These are phyloP conservation scores for Ceratocystis diversiconidia DNA, from an alignment of 2,329 filamentous ascomycete genomes.

Conservation along the genomic window DNA sequence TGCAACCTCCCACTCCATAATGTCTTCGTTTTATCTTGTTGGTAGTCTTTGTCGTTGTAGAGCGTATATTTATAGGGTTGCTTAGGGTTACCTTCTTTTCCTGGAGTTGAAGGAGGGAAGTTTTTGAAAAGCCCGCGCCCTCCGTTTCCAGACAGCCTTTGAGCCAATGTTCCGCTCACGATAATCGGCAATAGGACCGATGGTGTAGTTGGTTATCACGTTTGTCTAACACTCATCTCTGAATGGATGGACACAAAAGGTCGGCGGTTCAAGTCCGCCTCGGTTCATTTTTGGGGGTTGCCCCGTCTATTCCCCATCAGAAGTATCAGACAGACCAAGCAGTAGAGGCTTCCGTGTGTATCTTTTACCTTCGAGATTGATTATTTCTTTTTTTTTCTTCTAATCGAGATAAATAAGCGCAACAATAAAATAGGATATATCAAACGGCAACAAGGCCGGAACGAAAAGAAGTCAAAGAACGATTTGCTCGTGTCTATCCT, in stretches of 20 bases:
- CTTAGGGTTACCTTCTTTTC: no score
- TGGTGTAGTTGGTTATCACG: constrained; percentile 16
- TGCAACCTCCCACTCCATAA: no score
- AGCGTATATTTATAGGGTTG: no score
- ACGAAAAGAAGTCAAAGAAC: constrained; percentile 3
- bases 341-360: no score
- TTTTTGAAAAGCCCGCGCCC: no score
- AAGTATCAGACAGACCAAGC: not conserved
- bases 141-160: no score
- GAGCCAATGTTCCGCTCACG: no score
- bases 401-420: not conserved
- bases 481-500: not conserved
- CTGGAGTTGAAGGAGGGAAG: no score
- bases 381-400: no score
- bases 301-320: not conserved
- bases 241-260: constrained; percentile 14
- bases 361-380: no score
- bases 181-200: not conserved
- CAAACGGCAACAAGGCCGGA: not conserved
- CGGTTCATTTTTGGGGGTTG: not conserved
- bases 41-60: no score
- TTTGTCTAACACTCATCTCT: constrained; percentile 11
- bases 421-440: not conserved
- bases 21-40: no score
- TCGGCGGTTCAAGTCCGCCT: constrained; percentile 17